Conservation (phyloP, 306 rosid genomes). For the Urtica urens region DNA sequence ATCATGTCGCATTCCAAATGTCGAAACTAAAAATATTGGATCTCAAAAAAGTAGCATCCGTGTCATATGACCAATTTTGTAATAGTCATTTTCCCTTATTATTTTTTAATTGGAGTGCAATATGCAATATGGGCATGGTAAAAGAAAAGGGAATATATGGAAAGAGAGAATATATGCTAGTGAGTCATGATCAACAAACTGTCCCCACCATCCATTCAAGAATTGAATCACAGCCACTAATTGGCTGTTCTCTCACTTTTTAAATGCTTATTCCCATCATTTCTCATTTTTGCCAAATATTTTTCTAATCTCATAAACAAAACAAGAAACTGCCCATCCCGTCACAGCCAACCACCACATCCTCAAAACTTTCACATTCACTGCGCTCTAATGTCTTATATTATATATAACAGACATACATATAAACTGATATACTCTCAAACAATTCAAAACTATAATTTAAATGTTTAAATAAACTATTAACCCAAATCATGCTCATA, state of each 20-base stretch:
- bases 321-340: not conserved
- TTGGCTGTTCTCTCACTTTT: not conserved
- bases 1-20: too few species aligned
- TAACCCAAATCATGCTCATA: too few species aligned
- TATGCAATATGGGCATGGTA: not conserved
- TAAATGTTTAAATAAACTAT: too few species aligned
- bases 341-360: not conserved
- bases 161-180: not conserved
- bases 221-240: not conserved
- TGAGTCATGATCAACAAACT: not conserved
- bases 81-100: too few species aligned
- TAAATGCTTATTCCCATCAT: not conserved
- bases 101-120: too few species aligned
- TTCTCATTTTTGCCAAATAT: too few species aligned
- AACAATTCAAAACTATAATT: too few species aligned
- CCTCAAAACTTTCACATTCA: too few species aligned
- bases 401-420: not conserved
- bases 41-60: too few species aligned
- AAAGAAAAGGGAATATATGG: not conserved
- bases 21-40: too few species aligned
- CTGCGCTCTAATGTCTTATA: not conserved
- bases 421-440: too few species aligned
- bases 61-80: too few species aligned
- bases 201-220: not conserved
- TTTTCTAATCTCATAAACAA: not conserved